Conservation (phyloP, 495 filamentous ascomycete species). For the Hyaloscypha hepaticicola region DNA sequence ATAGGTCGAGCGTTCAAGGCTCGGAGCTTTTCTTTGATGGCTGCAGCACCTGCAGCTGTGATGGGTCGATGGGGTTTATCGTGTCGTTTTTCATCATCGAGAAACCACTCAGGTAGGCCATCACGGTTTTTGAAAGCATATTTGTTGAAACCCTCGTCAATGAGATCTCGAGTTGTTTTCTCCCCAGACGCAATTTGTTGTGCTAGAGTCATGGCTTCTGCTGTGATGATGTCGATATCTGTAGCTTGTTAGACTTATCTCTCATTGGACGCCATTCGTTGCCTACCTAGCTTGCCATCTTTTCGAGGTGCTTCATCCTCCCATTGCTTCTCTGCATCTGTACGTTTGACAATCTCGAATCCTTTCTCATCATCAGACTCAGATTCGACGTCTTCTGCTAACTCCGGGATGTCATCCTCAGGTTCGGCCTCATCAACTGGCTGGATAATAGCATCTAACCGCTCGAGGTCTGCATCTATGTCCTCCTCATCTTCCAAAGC, state of each 20-base stretch:
- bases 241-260: constrained; percentile 28
- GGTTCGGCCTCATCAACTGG: constrained; percentile 32
- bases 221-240: constrained; percentile 98
- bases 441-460: constrained; percentile 20
- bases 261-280: not conserved
- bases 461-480: constrained; percentile 39
- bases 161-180: constrained; percentile 69
- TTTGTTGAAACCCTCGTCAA: constrained; percentile 93
- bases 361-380: constrained; percentile 45
- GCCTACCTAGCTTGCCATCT: constrained; percentile 65
- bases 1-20: constrained; percentile 95
- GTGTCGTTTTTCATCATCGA: constrained; percentile 87
- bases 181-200: constrained; percentile 86
- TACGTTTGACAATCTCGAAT: constrained; percentile 55
- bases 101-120: constrained; percentile 96
- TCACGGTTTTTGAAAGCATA: constrained; percentile 87
- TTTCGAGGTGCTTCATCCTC: constrained; percentile 66
- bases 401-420: constrained; percentile 36
- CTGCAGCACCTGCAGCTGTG: constrained; percentile 80
- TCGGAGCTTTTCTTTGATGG: constrained; percentile 93
- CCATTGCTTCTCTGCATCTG: constrained; percentile 58
- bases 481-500: constrained; percentile 53
- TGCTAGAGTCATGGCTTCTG: constrained; percentile 98
- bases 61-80: constrained; percentile 83
- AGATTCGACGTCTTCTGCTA: constrained; percentile 38